These are phyloP conservation scores for Isoetes taiwanensis DNA, from an alignment of 75 land plant species.

Conservation along the genomic window DNA sequence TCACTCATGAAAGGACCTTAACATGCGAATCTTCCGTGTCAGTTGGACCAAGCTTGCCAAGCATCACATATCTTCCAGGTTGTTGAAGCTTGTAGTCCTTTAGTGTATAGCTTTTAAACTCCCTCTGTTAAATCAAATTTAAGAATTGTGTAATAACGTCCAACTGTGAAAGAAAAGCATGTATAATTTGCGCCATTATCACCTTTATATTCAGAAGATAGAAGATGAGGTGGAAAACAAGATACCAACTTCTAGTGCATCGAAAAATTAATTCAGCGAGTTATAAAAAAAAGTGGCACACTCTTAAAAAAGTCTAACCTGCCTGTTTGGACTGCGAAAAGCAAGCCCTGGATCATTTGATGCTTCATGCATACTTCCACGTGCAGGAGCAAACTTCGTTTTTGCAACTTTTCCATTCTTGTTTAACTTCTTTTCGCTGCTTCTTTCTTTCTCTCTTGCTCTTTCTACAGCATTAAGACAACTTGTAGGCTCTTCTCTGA, in stretches of 20 bases:
- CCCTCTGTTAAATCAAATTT: constrained; percentile 6
- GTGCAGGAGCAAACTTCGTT: background rate
- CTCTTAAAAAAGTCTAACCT: constrained; percentile 4
- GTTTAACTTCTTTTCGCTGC: background rate
- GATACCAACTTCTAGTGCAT: no score
- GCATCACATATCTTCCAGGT: constrained; percentile 5
- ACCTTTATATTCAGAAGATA: background rate
- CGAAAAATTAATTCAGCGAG: no score
- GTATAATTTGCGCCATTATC: no score
- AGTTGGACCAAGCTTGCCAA: constrained; percentile 19
- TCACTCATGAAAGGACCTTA: constrained; percentile 13
- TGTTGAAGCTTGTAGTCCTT: constrained; percentile 17
- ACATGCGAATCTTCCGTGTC: constrained; percentile 8
- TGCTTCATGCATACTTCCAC: background rate
- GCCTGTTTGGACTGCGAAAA: constrained; percentile 27
- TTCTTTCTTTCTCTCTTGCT: constrained; percentile 20
- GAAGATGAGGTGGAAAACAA: background rate
- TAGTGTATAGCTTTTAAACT: constrained; percentile 18
- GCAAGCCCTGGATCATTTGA: constrained; percentile 16
- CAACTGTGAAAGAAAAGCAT: no score
- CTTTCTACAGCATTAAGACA: constrained; percentile 21
- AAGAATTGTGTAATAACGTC: no score
- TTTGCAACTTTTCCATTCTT: background rate
- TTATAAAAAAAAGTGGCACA: no score
- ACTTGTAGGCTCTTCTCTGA: background rate